Conservation (phyloP, 345 rosid species). For the Eucalyptus albens region DNA sequence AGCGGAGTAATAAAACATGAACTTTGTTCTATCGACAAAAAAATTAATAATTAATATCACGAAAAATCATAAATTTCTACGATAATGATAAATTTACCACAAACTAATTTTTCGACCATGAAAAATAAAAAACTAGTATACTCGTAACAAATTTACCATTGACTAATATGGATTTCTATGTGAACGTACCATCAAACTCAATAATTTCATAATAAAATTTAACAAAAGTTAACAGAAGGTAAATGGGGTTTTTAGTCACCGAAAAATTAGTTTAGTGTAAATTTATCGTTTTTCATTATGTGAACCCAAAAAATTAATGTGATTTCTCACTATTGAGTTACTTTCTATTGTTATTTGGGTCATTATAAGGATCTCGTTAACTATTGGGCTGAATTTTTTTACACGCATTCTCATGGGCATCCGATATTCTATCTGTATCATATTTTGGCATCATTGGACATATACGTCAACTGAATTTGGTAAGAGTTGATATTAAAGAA, state of each 20-base stretch:
- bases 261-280: too few relatives aligned
- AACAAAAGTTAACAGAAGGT: rapidly evolving
- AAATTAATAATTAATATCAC: rapidly evolving
- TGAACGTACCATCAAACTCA: too few relatives aligned
- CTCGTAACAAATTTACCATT: rapidly evolving
- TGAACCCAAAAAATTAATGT: neutral
- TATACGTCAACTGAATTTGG: neutral
- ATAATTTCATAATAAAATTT: too few relatives aligned
- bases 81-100: rapidly evolving
- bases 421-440: neutral
- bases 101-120: too few relatives aligned
- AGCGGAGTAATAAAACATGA: neutral
- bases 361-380: neutral
- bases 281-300: too few relatives aligned
- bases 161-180: too few relatives aligned
- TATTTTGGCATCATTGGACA: neutral
- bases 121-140: rapidly evolving
- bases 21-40: neutral
- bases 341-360: neutral
- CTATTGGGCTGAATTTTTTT: neutral
- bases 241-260: too few relatives aligned
- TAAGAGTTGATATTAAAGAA: neutral
- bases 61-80: too few relatives aligned
- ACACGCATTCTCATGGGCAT: neutral
- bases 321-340: neutral